Evolutionary conservation across 495 filamentous ascomycete species (phyloP).

Genomic region (Pyronema omphalodes): DNA sequence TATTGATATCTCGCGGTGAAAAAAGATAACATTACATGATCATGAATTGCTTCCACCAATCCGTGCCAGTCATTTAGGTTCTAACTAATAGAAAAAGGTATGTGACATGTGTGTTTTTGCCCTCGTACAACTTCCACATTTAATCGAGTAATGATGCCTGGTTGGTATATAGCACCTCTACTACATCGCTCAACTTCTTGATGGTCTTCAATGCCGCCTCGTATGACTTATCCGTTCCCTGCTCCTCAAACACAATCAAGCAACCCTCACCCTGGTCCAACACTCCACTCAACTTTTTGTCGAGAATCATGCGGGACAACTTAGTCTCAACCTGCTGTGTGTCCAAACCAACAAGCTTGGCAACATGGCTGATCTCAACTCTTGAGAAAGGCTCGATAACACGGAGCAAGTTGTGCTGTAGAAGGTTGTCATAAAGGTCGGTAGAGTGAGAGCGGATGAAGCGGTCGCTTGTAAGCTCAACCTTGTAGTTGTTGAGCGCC

Average conservation of each 20-base stretch:
- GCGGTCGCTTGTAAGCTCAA: slow-evolving; percentile 74
- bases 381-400: slow-evolving; percentile 96
- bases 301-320: slow-evolving; percentile 95
- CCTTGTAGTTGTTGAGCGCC: slow-evolving; percentile 70
- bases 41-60: no score
- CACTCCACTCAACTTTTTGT: slow-evolving; percentile 95
- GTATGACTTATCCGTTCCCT: slow-evolving; percentile 77
- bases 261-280: slow-evolving; percentile 95
- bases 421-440: slow-evolving; percentile 88
- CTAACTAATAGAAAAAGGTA: no score
- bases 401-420: slow-evolving; percentile 97
- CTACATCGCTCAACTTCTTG: slow-evolving; percentile 91
- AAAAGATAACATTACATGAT: no score
- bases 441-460: slow-evolving; percentile 93
- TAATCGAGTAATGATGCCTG: slow-evolving; percentile 91
- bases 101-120: no score
- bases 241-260: slow-evolving; percentile 92
- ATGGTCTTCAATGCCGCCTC: slow-evolving; percentile 88
- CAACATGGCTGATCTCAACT: slow-evolving; percentile 91
- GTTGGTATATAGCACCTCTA: slow-evolving; percentile 93
- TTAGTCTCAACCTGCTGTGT: slow-evolving; percentile 95
- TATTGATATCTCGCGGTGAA: no score
- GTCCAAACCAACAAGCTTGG: slow-evolving; percentile 89
- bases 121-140: slow-evolving; percentile 5
- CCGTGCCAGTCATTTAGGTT: no score